phyloP scores from a whole-genome alignment of 352 stramenopile species.

The Albugo laibachii region DNA sequence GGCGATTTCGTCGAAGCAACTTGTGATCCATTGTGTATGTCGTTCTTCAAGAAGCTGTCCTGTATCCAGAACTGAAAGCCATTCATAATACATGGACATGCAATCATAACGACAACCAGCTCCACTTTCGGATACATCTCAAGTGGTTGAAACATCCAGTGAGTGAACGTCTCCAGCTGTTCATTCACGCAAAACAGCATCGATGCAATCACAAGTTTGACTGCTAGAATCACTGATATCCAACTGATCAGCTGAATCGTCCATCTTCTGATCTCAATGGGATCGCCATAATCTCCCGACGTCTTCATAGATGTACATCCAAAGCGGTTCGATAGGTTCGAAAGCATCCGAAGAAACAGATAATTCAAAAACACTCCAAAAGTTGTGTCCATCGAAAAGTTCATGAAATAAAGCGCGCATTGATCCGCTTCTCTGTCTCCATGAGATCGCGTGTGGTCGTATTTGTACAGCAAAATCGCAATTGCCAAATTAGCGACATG shows the following conservation, averaged over 20 bases:
- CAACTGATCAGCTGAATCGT: constrained; percentile 54
- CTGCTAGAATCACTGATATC: constrained; percentile 59
- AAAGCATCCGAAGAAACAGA: constrained; percentile 6
- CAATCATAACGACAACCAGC: constrained; percentile 73
- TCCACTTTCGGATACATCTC: constrained; percentile 44
- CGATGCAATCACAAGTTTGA: constrained; percentile 58
- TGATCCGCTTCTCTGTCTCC: constrained; percentile 24
- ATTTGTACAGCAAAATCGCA: constrained; percentile 65
- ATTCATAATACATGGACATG: constrained; percentile 77
- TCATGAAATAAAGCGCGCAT: constrained; percentile 80
- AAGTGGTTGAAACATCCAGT: constrained; percentile 51
- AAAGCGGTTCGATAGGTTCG: constrained; percentile 8
- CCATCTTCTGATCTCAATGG: constrained; percentile 37
- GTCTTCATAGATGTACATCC: constrained; percentile 35
- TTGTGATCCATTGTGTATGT: constrained; percentile 18
- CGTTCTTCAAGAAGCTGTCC: constrained; percentile 81
- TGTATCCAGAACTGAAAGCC: constrained; percentile 79
- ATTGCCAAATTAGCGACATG: constrained; percentile 76
- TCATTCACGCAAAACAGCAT: constrained; percentile 52
- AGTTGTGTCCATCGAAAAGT: constrained; percentile 76
- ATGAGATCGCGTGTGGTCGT: constrained; percentile 17
- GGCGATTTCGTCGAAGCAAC: too few species aligned
- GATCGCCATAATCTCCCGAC: constrained; percentile 63
- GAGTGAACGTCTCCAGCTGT: constrained; percentile 31
- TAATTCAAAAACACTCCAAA: constrained; percentile 74